Evolutionary conservation across 2,329 filamentous ascomycete genomes (phyloP).

Genomic region (Emmonsia crescens): DNA sequence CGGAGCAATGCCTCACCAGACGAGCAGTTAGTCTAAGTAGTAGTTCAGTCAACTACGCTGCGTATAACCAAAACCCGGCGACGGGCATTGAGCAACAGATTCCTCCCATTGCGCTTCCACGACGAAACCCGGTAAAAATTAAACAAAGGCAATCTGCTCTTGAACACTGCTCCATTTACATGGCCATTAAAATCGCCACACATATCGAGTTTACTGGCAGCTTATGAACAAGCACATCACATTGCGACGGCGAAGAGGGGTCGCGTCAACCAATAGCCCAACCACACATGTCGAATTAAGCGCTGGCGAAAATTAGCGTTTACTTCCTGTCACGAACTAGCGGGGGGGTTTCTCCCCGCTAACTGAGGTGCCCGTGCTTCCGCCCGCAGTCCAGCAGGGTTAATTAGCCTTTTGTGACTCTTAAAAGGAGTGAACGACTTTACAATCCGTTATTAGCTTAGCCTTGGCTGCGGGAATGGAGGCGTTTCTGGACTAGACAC

Average conservation of each 20-base stretch:
- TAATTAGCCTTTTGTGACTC: not conserved
- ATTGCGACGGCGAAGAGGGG: not conserved
- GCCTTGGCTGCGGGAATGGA: not conserved
- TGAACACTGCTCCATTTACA: not conserved
- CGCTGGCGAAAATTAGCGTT: not conserved
- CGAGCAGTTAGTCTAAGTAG: not conserved
- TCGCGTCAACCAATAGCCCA: not conserved
- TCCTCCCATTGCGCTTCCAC: not conserved
- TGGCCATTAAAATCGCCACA: not conserved
- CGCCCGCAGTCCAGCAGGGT: not conserved
- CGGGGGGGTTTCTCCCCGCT: not conserved
- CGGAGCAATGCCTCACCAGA: not conserved
- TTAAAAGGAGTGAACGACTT: not conserved
- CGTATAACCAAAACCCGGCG: not conserved
- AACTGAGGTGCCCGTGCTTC: not conserved
- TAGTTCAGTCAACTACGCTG: not conserved
- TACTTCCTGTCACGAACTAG: not conserved
- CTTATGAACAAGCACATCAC: not conserved
- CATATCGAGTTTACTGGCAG: not conserved
- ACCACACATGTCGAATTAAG: not conserved
- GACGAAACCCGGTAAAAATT: not conserved
- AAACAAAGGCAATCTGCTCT: not conserved
- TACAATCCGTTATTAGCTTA: not conserved
- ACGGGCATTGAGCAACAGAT: not conserved
- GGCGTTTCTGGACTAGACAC: not conserved